A percentile compares a stretch with the other conserved stretches of the same genome.
Conservation (phyloP, 2,329 filamentous ascomycete genomes). For the Thielaviopsis punctulata region DNA sequence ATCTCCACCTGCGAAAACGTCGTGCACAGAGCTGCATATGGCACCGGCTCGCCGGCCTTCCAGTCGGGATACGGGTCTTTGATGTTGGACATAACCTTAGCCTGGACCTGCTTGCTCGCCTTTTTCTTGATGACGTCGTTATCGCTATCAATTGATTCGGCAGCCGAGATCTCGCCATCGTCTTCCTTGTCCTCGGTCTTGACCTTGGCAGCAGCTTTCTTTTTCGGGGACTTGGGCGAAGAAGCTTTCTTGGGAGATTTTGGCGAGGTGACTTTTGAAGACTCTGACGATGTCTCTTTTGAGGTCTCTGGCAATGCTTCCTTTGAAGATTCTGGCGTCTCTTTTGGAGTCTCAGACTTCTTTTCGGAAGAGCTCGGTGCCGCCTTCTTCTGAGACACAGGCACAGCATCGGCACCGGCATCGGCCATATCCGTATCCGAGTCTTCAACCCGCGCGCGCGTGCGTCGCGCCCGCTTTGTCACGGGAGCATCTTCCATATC, state of each 20-base stretch:
- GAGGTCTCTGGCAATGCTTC: conserved; percentile 17
- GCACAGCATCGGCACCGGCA: conserved; percentile 7
- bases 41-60: conserved; percentile 74
- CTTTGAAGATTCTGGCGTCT: conserved; percentile 20
- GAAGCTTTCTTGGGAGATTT: conserved; percentile 18
- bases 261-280: conserved; percentile 17
- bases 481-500: conserved; percentile 13
- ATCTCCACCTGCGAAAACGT: conserved; percentile 92
- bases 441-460: conserved; percentile 4
- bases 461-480: conserved; percentile 3
- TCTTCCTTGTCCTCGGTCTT: conserved; percentile 27
- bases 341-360: conserved; percentile 9
- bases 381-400: conserved; percentile 16
- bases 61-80: conserved; percentile 91
- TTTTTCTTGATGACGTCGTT: conserved; percentile 59
- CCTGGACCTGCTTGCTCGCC: conserved; percentile 64
- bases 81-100: conserved; percentile 46
- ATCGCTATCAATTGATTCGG: conserved; percentile 27
- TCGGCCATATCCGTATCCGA: conserved; percentile 1
- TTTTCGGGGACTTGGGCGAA: conserved; percentile 24
- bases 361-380: conserved; percentile 7
- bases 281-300: too few species aligned
- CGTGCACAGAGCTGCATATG: conserved; percentile 83
- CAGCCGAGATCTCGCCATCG: conserved; percentile 22
- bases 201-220: conserved; percentile 28